Evolutionary conservation across 2,329 filamentous ascomycete species (phyloP), one percentile per base, ranked within the genome.

Genomic region (Metarhizium rileyi): DNA sequence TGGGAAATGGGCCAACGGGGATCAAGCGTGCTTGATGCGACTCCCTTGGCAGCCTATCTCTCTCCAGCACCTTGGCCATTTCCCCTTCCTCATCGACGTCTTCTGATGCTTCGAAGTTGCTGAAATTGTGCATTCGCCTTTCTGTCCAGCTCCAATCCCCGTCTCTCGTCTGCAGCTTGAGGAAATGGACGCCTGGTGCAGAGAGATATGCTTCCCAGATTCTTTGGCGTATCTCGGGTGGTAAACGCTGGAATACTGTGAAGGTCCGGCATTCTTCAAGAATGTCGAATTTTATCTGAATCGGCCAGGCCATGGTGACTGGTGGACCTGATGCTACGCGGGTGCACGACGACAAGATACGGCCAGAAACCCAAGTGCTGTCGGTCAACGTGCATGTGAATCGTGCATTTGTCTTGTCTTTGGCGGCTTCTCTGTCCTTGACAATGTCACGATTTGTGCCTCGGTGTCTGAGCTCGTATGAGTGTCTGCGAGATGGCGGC

Each of bases 141-240:
- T 51, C 46, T 5, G 41, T 36, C 62, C 61, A 66, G 26, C 51
- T 56, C 43, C 57, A 58, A 33, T 51, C 49, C 5, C 53, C 47
- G 18, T 56, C 58, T 7, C 50, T 46, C 6, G 55, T 54, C 12
- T 61, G 50, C 6, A 66, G 54, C 47, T 59, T 62, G 49, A 69
- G 55, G 38, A 67, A 69, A 38, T 67, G 62, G 56, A 68, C 62
- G 25, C 66, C 66, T 1, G 65, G 64, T 9, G 61, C 56, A 2
- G 57, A 52, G 9, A 69, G 50, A 22, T 61, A 59, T 20, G 47
- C 43, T 36, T 59, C 59, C 66, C 66, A 69, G 48, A 69, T 65
- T 35, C 62, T 58, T 26, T 62, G 56, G 27, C 66, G 66, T 8
- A 69, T 57, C 48, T 69, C 66, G 3, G 60, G 50, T 1, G 66